Conservation (phyloP, 2,329 filamentous ascomycete species). For the Colletotrichum camelliae region DNA sequence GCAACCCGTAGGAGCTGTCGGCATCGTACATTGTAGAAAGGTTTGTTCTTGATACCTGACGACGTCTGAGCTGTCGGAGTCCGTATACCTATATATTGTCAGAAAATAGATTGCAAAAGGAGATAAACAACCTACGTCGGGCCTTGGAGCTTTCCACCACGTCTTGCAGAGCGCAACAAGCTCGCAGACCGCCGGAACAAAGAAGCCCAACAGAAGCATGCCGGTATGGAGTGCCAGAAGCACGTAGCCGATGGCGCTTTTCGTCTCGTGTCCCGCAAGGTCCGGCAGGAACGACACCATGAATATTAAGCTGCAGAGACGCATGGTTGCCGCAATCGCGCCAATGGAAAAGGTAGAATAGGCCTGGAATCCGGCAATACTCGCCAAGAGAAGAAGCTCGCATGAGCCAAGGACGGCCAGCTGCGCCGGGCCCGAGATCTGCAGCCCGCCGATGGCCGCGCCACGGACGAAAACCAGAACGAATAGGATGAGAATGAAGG, state of each 20-base stretch:
- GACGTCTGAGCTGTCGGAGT: slow-evolving; percentile 31
- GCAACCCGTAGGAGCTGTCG: neutral
- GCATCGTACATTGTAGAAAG: neutral
- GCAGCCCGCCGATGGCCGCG: slow-evolving; percentile 71
- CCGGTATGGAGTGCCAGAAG: slow-evolving; percentile 70
- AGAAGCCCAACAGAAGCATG: slow-evolving; percentile 72
- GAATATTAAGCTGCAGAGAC: slow-evolving; percentile 53
- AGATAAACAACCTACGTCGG: slow-evolving; percentile 14
- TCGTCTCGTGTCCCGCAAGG: slow-evolving; percentile 63
- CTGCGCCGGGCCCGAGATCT: slow-evolving; percentile 62
- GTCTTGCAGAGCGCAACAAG: neutral
- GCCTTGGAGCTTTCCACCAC: neutral
- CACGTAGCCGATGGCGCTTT: slow-evolving; percentile 73
- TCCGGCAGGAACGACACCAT: slow-evolving; percentile 61
- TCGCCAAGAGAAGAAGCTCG: slow-evolving; percentile 66
- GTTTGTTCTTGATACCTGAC: slow-evolving; percentile 17
- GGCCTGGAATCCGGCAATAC: slow-evolving; percentile 20
- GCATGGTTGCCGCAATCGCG: slow-evolving; percentile 25
- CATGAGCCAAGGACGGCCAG: slow-evolving; percentile 71
- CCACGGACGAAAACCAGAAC: slow-evolving; percentile 69
- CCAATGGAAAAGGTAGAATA: slow-evolving; percentile 14
- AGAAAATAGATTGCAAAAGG: neutral
- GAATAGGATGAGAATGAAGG: slow-evolving; percentile 67
- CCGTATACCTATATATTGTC: slow-evolving; percentile 15
- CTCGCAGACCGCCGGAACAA: slow-evolving; percentile 60